Base-by-base conservation (phyloP, 1,284 basidiomycete genomes). In the Puccinia hordei region DNA sequence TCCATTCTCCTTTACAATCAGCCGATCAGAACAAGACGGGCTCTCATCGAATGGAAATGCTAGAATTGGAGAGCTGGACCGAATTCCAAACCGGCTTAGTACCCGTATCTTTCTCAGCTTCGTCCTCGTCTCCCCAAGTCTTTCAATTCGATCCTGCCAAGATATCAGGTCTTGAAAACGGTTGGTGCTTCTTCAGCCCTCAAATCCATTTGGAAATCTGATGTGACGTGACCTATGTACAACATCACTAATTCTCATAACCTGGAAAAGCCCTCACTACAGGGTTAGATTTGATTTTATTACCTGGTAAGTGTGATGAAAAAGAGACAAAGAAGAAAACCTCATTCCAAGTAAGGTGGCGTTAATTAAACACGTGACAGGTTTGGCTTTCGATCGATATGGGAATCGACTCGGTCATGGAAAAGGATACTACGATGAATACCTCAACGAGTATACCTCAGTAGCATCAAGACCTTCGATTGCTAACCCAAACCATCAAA, bases 341-440 rank as follows among this genome's bases (percentile, higher is more conserved):
- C 12, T 13, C 13, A 10, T 27, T 12, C 27, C 27, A 12, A 59
- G n/a, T 35, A 38, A 15, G n/a, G n/a, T 55, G 33, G 8, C n/a
- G 33, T n/a, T 41, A 17, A 59, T 19, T 46, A 63, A 61, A 75
- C 8, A 44, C 22, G 2, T 49, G 33, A 12, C n/a, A 79, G 77
- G 77, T 5, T 24, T 79, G 30, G 77, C 49, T 13, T 79, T 79
- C 33, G 77, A 79, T 72, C 49, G 44, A 46, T 59, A 51, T 41
- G 66, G 77, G 57, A 44, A 61, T 59, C 35, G 77, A 63, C 46
- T 79, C 24, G 77, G 77, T n/a, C 68, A 72, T 33, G 77, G 77
- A 53, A 69, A 71, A 59, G 66, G 68, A 61, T 72, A 79, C 38
- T 79, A 79, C 33, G 77, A 79, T 46, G 41, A 53, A 61, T 79